Evolutionary conservation across 2,329 filamentous ascomycete genomes (phyloP).

Genomic region (Tolypocladium tundrense): DNA sequence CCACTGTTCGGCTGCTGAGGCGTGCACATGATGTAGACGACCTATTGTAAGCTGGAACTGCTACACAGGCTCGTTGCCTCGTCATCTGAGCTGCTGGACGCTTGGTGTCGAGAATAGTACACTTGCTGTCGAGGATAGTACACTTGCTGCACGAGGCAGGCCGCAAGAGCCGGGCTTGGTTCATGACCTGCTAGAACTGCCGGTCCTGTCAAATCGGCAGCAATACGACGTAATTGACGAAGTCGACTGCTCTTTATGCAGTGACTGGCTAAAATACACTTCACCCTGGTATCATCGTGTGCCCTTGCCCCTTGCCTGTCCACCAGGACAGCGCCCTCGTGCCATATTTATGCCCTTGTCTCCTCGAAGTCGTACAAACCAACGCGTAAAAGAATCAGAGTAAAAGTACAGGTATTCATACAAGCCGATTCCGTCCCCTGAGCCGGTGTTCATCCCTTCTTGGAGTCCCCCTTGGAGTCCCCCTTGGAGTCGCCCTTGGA

Average conservation of each 20-base stretch:
- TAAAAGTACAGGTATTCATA: no score
- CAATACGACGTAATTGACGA: neutral
- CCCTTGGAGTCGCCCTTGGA: slow-evolving; percentile 4
- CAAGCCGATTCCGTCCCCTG: no score
- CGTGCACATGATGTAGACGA: neutral
- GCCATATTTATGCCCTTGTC: neutral
- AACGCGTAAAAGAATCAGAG: neutral
- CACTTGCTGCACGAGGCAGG: neutral
- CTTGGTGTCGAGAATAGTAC: neutral
- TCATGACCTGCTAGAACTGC: neutral
- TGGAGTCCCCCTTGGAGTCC: neutral
- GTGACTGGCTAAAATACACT: neutral
- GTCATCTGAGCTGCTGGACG: no score
- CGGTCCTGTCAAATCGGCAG: neutral
- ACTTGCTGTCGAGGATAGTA: no score
- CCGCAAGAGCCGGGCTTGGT: neutral
- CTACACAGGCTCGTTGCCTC: neutral
- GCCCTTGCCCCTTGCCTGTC: neutral
- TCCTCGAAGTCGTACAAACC: neutral
- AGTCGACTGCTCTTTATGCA: neutral
- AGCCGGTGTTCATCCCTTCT: neutral
- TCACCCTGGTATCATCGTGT: neutral
- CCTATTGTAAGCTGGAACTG: neutral
- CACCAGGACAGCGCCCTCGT: neutral
- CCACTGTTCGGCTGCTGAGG: neutral